These are phyloP conservation scores for Blastobotrys attinorum DNA, from an alignment of 805 yeast genomes.

Conservation along the genomic window DNA sequence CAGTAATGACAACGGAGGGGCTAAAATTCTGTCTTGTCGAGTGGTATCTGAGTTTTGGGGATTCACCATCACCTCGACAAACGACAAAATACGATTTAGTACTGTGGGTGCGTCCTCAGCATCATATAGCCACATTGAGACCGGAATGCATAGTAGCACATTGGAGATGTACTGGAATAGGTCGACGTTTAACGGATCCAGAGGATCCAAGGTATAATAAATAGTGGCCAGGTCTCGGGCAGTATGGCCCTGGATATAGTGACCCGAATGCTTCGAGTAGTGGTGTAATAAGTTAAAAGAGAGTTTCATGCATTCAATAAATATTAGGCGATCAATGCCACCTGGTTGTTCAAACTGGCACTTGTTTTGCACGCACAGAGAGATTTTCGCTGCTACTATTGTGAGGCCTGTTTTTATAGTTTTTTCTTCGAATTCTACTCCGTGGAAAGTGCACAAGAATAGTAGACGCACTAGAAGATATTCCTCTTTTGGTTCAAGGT, in stretches of 20 bases:
- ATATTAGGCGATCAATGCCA: conserved; percentile 4
- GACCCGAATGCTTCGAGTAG: conserved; percentile 8
- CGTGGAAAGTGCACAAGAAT: conserved; percentile 11
- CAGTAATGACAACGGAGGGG: conserved; percentile 9
- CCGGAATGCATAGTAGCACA: conserved; percentile 10
- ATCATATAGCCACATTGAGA: conserved; percentile 7
- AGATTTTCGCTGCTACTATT: conserved; percentile 2
- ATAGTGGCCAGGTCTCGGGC: conserved; percentile 6
- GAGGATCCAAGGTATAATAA: conserved; percentile 3
- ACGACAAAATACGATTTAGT: conserved; percentile 1
- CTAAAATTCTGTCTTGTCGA: conserved; percentile 7
- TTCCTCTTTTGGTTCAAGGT: conserved; percentile 1
- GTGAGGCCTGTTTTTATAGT: conserved; percentile 6
- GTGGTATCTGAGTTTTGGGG: neutral
- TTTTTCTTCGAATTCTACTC: conserved; percentile 5
- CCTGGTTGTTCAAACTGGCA: conserved; percentile 1
- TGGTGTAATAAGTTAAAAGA: conserved; percentile 12
- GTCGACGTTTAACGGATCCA: neutral
- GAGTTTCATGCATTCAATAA: conserved; percentile 13
- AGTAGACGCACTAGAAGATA: conserved; percentile 10
- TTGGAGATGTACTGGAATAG: conserved; percentile 11
- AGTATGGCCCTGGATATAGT: conserved; percentile 6
- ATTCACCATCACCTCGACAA: conserved; percentile 5
- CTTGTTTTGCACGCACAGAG: neutral
- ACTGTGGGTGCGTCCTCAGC: neutral